phyloP scores from a whole-genome alignment of 768 basidiomycete species.

The Grammothele lineata region DNA sequence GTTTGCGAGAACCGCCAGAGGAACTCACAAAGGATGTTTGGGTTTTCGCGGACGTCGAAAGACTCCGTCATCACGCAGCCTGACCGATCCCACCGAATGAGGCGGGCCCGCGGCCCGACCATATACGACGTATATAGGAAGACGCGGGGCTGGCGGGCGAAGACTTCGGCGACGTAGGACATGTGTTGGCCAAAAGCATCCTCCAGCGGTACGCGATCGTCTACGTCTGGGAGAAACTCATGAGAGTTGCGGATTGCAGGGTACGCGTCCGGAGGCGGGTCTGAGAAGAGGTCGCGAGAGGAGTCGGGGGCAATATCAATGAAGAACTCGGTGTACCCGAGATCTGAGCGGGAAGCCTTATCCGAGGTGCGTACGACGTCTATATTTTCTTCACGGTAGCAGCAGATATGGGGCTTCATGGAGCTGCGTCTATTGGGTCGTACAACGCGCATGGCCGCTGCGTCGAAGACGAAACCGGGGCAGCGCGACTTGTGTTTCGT shows the following conservation, averaged over 20 bases:
- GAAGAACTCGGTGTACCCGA: conserved; percentile 5
- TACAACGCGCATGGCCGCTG: background rate
- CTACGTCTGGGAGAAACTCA: too few relatives aligned
- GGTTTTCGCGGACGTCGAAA: conserved; percentile 22
- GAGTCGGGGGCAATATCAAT: background rate
- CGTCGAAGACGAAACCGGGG: too few relatives aligned
- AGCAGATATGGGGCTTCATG: conserved; percentile 1
- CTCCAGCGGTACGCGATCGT: background rate
- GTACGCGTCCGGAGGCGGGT: background rate
- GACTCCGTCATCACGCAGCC: conserved; percentile 27
- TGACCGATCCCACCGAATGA: conserved; percentile 30
- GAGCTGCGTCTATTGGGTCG: background rate
- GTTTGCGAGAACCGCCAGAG: conserved; percentile 25
- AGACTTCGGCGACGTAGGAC: conserved; percentile 1
- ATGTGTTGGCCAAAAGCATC: background rate
- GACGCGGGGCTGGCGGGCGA: conserved; percentile 24
- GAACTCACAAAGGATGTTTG: conserved; percentile 24
- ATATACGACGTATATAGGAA: conserved; percentile 27
- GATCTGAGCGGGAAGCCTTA: background rate
- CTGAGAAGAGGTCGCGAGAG: background rate
- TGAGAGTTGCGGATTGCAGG: too few relatives aligned
- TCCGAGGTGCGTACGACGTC: background rate
- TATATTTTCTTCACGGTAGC: background rate
- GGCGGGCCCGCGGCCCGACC: conserved; percentile 19
- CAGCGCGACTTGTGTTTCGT: too few relatives aligned